Evolutionary conservation across 2,329 filamentous ascomycete species (phyloP), one percentile per base, ranked within the genome.

Genomic region (Capronia epimyces): DNA sequence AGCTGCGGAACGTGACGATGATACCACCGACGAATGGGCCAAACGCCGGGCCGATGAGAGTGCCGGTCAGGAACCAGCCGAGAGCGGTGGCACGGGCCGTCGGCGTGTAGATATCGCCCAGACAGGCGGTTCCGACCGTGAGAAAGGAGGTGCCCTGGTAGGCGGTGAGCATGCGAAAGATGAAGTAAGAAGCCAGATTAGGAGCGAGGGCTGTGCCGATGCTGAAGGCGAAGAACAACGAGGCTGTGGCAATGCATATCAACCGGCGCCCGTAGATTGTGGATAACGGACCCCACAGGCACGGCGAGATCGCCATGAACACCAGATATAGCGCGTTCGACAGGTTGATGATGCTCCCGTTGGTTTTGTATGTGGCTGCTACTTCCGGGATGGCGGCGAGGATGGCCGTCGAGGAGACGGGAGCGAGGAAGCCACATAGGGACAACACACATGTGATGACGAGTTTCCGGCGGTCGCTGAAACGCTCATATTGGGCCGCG

Each of bases 121-220:
- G 81, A 48, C 83, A 83, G 2, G 82, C 79, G 10, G 80, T 80
- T 0, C 86, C 87, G 34, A 89, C 79, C 9, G 87, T 79, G 10
- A 90, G 73, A 58, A 90, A 88, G 0, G 82, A 80, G 0, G 85
- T 89, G 12, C 86, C 86, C 67, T 86, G 82, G 60, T 89, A 85
- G 0, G 85, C 87, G 1, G 84, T 86, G 22, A 88, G 71, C 41
- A 87, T 79, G 5, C 86, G 80, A 63, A 90, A 88, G 44, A 88
- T 73, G 64, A 86, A 87, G 66, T 87, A 91, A 0, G 80, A 71
- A 1, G 77, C 77, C 16, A 91, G 70, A 58, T 87, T 85, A 0
- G 86, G 85, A 2, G 86, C 77, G 10, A 89, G 67, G 0, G 86
- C 84, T 0, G 85, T 87, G 22, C 82, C 86, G 24, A 87, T 72